phyloP scores from a whole-genome alignment of 1,139 yeast genomes.

The Saccharomycopsis phalli region DNA sequence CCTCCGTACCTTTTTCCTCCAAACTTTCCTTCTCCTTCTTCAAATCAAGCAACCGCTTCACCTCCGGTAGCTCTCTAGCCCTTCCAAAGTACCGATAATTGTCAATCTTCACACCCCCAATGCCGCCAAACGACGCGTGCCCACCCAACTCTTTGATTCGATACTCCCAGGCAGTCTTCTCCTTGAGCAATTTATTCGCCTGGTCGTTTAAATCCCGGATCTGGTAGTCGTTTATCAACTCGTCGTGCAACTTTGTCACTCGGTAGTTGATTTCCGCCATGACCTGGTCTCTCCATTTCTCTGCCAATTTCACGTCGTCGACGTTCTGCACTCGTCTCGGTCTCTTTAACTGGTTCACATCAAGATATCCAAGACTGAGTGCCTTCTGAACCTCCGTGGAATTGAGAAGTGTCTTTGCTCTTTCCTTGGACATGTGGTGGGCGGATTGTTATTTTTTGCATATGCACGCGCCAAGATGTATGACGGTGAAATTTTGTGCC shows the following conservation, averaged over 20 bases:
- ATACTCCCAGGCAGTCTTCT: constrained; percentile 70
- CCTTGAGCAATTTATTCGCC: constrained; percentile 58
- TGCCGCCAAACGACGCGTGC: constrained; percentile 21
- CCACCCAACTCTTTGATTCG: constrained; percentile 66
- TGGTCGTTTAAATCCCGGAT: constrained; percentile 71
- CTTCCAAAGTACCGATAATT: constrained; percentile 77
- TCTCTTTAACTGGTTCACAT: constrained; percentile 47
- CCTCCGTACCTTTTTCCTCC: constrained; percentile 21
- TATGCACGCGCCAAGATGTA: no score
- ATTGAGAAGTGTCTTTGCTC: constrained; percentile 62
- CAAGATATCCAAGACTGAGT: constrained; percentile 51
- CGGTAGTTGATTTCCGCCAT: constrained; percentile 55
- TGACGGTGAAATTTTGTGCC: no score
- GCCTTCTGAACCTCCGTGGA: constrained; percentile 57
- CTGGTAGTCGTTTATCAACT: constrained; percentile 47
- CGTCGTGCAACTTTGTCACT: constrained; percentile 58
- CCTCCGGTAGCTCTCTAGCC: constrained; percentile 76
- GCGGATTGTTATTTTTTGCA: no score
- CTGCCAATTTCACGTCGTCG: constrained; percentile 55
- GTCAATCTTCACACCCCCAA: constrained; percentile 27
- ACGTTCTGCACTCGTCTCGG: constrained; percentile 56
- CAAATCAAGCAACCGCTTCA: constrained; percentile 41
- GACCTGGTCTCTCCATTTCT: constrained; percentile 63
- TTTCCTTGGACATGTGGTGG: constrained; percentile 72
- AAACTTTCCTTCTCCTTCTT: constrained; percentile 21